Percentiles rank a stretch among this genome's conserved stretches.
Evolutionary conservation across 179 eudicot species (phyloP).

Genomic region (Gypsophila paniculata): DNA sequence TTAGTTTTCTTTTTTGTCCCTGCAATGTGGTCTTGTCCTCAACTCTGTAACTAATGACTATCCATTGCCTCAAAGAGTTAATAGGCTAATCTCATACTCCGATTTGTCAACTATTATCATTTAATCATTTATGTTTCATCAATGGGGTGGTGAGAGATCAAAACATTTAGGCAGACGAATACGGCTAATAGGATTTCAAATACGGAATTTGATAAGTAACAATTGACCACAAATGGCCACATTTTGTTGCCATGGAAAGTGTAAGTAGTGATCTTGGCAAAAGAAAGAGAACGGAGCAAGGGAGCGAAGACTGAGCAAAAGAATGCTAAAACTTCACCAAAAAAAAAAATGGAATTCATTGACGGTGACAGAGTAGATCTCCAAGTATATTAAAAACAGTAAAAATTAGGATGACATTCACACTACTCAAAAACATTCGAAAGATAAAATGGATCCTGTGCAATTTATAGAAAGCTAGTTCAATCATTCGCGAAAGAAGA

Average conservation of each 20-base stretch:
- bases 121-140: not conserved
- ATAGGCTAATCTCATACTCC: not conserved
- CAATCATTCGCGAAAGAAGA: not conserved
- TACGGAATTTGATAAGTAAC: too few relatives aligned
- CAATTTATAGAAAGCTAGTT: not conserved
- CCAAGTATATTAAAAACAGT: not conserved
- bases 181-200: not conserved
- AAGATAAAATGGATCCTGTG: not conserved
- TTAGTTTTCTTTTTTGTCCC: too few relatives aligned
- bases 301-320: not conserved
- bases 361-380: not conserved
- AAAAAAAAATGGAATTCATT: not conserved
- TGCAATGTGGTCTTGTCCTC: too few relatives aligned
- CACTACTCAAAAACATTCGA: not conserved
- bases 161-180: not conserved
- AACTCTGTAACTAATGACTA: too few relatives aligned
- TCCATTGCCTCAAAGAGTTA: too few relatives aligned
- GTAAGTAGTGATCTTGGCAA: not conserved
- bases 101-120: not conserved
- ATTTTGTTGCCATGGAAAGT: not conserved
- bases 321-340: not conserved
- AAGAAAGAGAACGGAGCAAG: not conserved
- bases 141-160: not conserved
- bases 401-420: not conserved
- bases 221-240: not conserved